Conservation (phyloP, 2,329 filamentous ascomycete species). For the Thelonectria olida region DNA sequence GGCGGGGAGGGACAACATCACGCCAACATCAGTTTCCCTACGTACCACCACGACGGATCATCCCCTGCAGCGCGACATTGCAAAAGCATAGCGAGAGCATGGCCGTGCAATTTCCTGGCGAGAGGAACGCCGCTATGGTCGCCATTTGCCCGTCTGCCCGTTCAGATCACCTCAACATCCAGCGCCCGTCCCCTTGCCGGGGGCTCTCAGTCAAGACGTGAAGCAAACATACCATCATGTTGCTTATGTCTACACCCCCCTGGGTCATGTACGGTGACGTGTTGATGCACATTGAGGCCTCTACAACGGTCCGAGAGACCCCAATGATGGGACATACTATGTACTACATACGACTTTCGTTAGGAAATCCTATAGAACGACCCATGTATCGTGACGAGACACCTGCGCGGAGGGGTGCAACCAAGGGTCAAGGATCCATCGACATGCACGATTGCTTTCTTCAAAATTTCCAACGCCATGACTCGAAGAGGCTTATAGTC, state of each 20-base stretch:
- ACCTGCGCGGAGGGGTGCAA: too few relatives aligned
- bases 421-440: too few relatives aligned
- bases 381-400: not conserved
- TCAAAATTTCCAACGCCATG: too few relatives aligned
- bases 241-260: constrained; percentile 8
- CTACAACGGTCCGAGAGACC: not conserved
- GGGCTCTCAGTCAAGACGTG: not conserved
- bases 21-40: constrained; percentile 12
- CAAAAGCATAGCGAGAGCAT: not conserved
- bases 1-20: constrained; percentile 1
- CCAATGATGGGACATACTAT: not conserved
- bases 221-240: not conserved
- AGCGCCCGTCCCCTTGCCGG: not conserved
- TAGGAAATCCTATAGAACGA: not conserved
- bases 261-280: constrained; percentile 18
- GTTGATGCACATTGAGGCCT: constrained; percentile 10
- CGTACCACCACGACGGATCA: constrained; percentile 3
- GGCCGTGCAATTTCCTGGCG: constrained; percentile 1
- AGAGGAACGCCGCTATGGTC: not conserved
- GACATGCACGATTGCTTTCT: too few relatives aligned
- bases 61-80: constrained; percentile 2
- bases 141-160: not conserved
- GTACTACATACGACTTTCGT: not conserved
- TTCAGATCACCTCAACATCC: not conserved
- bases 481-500: too few relatives aligned